Evolutionary conservation across 352 stramenopile species (phyloP), one percentile per base, ranked within the genome.

Genomic region (Blastocystis sp.): DNA sequence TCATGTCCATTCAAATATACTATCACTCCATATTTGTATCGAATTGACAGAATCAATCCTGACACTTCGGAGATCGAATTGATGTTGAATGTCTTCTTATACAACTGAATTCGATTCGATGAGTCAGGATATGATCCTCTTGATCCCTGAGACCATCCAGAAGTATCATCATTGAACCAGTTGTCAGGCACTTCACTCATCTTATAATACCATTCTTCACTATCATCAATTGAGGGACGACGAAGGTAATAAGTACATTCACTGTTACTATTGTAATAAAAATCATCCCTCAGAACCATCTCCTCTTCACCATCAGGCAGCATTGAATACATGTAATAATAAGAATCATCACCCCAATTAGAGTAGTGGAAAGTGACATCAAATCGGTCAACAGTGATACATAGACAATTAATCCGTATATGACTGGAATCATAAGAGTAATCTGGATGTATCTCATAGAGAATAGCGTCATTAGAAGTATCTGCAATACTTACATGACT

Each of bases 131-230:
- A 73, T 19, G 60, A 35, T 48, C 60, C 60, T 40, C 22, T 73
- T 4, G 60, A 1, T 40, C 6, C 60, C 60, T 30, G 33, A 19
- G 17, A n/a, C 60, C 60, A 73, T 40, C 24, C 60, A 17, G 60
- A 73, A 17, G 60, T 73, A 22, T 22, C 60, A 48, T 35, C 60
- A 19, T 3, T 7, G 22, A 37, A 77, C 66, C 66, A 77, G 19
- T 77, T 56, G 37, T 17, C 33, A 30, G 66, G 66, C 19, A 77
- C 66, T 30, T 42, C 30, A 27, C 66, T 35, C 30, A 56, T 51
- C 66, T 77, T 77, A 48, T 77, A 77, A 48, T 37, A 77, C 66
- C 66, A 77, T 40, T 77, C 54, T n/a, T 33, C 24, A 40, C 2
- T 15, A 51, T 33, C 1, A 70, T 22, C 5, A 37, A 70, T 44